These are phyloP conservation scores for Thelonectria olida DNA, from an alignment of 2,329 filamentous ascomycete species.

Conservation along the genomic window DNA sequence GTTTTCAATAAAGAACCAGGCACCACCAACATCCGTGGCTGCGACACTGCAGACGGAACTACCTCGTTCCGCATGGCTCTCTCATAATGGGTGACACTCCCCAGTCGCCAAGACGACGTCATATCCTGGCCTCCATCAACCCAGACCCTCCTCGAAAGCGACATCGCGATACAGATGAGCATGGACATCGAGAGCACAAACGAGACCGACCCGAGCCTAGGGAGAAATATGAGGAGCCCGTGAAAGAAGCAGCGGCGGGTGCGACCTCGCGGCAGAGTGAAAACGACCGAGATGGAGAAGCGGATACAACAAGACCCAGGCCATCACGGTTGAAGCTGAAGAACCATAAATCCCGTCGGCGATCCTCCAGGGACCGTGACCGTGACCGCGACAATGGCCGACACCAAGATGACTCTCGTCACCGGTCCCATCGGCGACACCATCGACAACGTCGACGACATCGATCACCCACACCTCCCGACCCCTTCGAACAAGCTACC, in stretches of 20 bases:
- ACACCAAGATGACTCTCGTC: constrained; percentile 30
- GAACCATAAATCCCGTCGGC: constrained; percentile 40
- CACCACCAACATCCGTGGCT: background rate
- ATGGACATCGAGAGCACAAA: background rate
- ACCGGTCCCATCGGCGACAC: constrained; percentile 38
- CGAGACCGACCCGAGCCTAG: background rate
- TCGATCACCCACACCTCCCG: constrained; percentile 56
- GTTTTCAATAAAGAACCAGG: background rate
- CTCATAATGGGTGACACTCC: constrained; percentile 45
- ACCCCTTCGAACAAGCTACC: constrained; percentile 56
- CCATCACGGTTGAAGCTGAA: constrained; percentile 48
- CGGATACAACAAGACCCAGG: constrained; percentile 40
- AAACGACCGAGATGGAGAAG: constrained; percentile 21
- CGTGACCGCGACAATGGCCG: constrained; percentile 28
- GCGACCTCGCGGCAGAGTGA: background rate
- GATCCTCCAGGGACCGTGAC: constrained; percentile 35
- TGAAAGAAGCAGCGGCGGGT: background rate
- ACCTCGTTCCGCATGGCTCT: constrained; percentile 31
- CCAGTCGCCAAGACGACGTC: constrained; percentile 53
- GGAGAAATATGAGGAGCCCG: constrained; percentile 1
- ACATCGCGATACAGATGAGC: constrained; percentile 7
- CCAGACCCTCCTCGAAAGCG: constrained; percentile 33
- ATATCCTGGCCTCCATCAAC: constrained; percentile 60
- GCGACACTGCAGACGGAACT: constrained; percentile 14
- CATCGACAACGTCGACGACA: constrained; percentile 46